Evolutionary conservation across 1,284 basidiomycete species (phyloP), one percentile per base, ranked within the genome.

Genomic region (Athelia sp.): DNA sequence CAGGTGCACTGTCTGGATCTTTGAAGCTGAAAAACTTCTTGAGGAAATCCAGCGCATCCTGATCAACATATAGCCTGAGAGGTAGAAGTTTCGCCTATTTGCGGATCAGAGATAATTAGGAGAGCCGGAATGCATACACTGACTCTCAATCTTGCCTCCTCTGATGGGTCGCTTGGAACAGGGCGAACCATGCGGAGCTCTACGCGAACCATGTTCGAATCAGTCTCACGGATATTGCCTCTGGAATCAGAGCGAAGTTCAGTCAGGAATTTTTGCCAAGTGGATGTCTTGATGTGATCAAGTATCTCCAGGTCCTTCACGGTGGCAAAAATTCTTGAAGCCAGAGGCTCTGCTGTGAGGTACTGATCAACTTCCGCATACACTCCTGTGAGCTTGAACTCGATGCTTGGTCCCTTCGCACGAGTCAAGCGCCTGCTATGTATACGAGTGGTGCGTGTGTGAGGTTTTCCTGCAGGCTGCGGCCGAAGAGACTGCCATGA

Each of bases 271-370:
- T 94, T 98, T 66, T 87, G 89, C 97, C 97, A 99, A 0, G 96
- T 98, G 10, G 95, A 98, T 0, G 95, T 95, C 73, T 93, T 94
- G 75, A 99, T 93, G 62, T 98, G 94, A 69, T 99, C 96, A 48
- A 98, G 72, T 54, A 99, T 97, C 66, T 97, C 93, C 43, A 93
- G 60, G 56, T 91, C 80, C 52, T 71, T 76, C 51, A 89, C 71
- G 22, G 83, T 83, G 3, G 80, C 75, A 47, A 92, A 73, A 2
- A 80, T 75, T 50, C 86, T 75, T 3, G 86, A 87, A 15, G 84
- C 78, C 18, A 86, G 68, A 1, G 76, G 69, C 50, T 79, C 76
- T 19, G 75, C 73, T 3, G 78, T 73, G 2, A 66, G 67, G 59
- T 85, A 90, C 47, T 82, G 69, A 61, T 90, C 83, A 13, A 90